These are phyloP conservation scores for Drechslerella coelobrocha DNA, from an alignment of 2,329 filamentous ascomycete genomes.

Conservation along the genomic window DNA sequence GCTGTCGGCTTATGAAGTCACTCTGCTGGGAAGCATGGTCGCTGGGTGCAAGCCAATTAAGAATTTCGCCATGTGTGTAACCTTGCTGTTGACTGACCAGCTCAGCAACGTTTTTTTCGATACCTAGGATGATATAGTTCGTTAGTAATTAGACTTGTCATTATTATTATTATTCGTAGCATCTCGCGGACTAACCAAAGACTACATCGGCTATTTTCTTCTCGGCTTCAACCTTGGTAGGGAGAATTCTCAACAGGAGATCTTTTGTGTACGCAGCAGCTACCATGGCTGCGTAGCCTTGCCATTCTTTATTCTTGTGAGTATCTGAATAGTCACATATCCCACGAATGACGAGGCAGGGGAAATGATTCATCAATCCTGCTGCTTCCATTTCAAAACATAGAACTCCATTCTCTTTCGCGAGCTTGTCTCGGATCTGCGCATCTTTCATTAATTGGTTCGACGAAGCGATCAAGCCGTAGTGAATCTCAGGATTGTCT, in stretches of 20 bases:
- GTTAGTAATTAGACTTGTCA: background rate
- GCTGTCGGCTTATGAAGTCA: conserved; percentile 55
- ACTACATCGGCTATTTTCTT: background rate
- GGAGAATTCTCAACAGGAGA: conserved; percentile 12
- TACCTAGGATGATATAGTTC: background rate
- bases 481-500: conserved; percentile 1
- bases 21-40: background rate
- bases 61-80: conserved; percentile 4
- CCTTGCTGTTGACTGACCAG: background rate
- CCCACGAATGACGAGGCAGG: conserved; percentile 52
- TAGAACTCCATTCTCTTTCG: background rate
- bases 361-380: conserved; percentile 26
- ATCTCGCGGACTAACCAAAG: too few species aligned
- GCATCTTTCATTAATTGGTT: conserved; percentile 10
- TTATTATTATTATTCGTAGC: too few species aligned
- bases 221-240: background rate
- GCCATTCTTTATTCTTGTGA: conserved; percentile 52
- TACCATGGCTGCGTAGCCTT: conserved; percentile 45
- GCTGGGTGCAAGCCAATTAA: conserved; percentile 14
- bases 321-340: conserved; percentile 52
- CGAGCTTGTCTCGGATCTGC: background rate
- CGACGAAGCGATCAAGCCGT: conserved; percentile 3
- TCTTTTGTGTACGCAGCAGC: conserved; percentile 52
- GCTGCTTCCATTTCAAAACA: conserved; percentile 49
- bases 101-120: background rate